Evolutionary conservation across 2,329 filamentous ascomycete genomes (phyloP).

Genomic region (Arthrobotrys megalospora): DNA sequence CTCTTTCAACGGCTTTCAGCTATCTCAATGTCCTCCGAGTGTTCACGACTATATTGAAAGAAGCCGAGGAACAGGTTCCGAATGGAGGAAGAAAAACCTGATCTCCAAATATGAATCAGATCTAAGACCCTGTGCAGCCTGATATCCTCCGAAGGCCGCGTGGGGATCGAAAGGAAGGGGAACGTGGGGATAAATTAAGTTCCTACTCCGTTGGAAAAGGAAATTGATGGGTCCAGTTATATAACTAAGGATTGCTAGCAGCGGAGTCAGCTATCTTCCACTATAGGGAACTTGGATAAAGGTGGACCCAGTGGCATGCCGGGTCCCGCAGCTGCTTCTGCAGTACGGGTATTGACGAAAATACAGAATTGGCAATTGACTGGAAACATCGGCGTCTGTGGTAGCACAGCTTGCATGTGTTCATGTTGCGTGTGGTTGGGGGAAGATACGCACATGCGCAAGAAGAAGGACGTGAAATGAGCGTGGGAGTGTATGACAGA

Average conservation of each 20-base stretch:
- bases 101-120: conserved; percentile 42
- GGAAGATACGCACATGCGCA: conserved; percentile 55
- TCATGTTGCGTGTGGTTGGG: conserved; percentile 56
- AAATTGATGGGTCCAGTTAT: conserved; percentile 57
- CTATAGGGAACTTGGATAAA: conserved; percentile 55
- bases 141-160: conserved; percentile 47
- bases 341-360: conserved; percentile 57
- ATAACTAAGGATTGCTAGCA: conserved; percentile 54
- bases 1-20: conserved; percentile 35
- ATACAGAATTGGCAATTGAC: conserved; percentile 58
- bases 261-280: conserved; percentile 60
- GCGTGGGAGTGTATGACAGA: conserved; percentile 61
- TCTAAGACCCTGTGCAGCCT: conserved; percentile 38
- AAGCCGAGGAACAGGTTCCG: conserved; percentile 30
- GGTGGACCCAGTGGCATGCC: conserved; percentile 32
- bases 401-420: conserved; percentile 60
- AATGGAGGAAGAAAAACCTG: conserved; percentile 39
- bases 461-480: conserved; percentile 43
- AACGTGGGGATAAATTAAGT: conserved; percentile 47
- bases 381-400: conserved; percentile 56
- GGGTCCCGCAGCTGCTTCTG: conserved; percentile 44
- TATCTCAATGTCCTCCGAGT: conserved; percentile 21
- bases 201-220: conserved; percentile 57
- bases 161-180: conserved; percentile 38
- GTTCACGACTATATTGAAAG: conserved; percentile 7